Evolutionary conservation across 2,329 filamentous ascomycete genomes (phyloP).

Genomic region (Paecilomyces niveus): DNA sequence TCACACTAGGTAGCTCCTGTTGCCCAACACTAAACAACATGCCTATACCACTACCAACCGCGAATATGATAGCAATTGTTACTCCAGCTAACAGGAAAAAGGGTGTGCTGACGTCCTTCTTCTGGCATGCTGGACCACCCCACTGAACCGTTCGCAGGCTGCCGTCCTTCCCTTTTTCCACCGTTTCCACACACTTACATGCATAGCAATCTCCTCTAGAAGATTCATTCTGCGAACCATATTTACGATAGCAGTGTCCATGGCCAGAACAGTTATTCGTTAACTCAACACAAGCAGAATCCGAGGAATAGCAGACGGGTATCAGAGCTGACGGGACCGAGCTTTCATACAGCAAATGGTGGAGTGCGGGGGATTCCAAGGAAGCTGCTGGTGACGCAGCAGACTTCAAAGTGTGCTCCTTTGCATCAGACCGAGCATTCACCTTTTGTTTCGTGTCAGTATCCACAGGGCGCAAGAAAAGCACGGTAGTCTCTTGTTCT

Average conservation of each 20-base stretch:
- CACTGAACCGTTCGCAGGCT: conserved; percentile 62
- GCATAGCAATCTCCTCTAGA: conserved; percentile 59
- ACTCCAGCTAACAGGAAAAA: conserved; percentile 84
- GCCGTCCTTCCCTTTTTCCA: conserved; percentile 38
- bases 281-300: conserved; percentile 58
- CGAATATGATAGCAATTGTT: conserved; percentile 60
- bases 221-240: conserved; percentile 31
- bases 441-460: background rate
- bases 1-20: conserved; percentile 84
- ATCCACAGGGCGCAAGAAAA: conserved; percentile 42
- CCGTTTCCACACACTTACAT: conserved; percentile 65
- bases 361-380: conserved; percentile 31
- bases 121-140: conserved; percentile 82
- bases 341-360: conserved; percentile 16
- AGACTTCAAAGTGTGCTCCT: conserved; percentile 2
- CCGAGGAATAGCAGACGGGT: conserved; percentile 67
- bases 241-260: conserved; percentile 67
- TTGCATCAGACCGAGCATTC: conserved; percentile 1
- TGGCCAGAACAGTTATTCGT: conserved; percentile 80
- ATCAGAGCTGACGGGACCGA: conserved; percentile 45
- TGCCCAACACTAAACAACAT: conserved; percentile 77
- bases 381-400: background rate
- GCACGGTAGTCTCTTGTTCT: conserved; percentile 50
- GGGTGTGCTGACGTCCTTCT: conserved; percentile 78
- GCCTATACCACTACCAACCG: conserved; percentile 64